These are phyloP conservation scores for Microdochium trichocladiopsis DNA, from an alignment of 2,329 filamentous ascomycete species.

Conservation along the genomic window DNA sequence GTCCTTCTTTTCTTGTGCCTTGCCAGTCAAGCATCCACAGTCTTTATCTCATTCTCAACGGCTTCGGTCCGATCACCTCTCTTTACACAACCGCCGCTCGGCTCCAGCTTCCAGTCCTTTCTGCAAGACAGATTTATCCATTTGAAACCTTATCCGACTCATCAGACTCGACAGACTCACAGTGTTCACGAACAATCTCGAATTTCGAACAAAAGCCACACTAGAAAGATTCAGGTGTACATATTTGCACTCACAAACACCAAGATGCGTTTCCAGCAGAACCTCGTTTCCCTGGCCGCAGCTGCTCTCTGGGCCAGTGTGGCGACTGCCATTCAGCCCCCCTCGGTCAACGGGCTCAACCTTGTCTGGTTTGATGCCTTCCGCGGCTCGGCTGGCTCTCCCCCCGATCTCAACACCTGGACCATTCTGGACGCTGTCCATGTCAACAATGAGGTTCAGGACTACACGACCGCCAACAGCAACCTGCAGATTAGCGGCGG, in stretches of 20 bases:
- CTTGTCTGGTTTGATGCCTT: conserved; percentile 16
- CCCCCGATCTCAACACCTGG: conserved; percentile 15
- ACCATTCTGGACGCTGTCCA: conserved; percentile 26
- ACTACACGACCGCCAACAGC: conserved; percentile 34
- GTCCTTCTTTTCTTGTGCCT: not conserved
- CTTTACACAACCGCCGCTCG: not conserved
- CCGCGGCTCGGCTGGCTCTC: conserved; percentile 15
- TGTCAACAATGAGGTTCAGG: conserved; percentile 45
- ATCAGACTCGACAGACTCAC: not conserved
- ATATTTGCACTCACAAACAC: not conserved
- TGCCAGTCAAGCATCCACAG: not conserved
- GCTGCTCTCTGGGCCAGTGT: not conserved
- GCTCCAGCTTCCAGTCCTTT: not conserved
- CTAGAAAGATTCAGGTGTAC: not conserved
- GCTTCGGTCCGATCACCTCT: not conserved
- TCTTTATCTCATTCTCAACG: not conserved
- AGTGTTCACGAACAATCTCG: not conserved
- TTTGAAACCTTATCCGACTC: not conserved
- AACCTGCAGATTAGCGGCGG: conserved; percentile 46
- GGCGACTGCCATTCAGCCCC: not conserved
- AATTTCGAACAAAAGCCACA: not conserved
- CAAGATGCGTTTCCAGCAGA: not conserved
- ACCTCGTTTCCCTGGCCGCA: not conserved
- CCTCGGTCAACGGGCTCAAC: conserved; percentile 5
- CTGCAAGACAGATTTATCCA: not conserved